Conservation (phyloP, 495 filamentous ascomycete genomes). For the Cercophora scortea region DNA sequence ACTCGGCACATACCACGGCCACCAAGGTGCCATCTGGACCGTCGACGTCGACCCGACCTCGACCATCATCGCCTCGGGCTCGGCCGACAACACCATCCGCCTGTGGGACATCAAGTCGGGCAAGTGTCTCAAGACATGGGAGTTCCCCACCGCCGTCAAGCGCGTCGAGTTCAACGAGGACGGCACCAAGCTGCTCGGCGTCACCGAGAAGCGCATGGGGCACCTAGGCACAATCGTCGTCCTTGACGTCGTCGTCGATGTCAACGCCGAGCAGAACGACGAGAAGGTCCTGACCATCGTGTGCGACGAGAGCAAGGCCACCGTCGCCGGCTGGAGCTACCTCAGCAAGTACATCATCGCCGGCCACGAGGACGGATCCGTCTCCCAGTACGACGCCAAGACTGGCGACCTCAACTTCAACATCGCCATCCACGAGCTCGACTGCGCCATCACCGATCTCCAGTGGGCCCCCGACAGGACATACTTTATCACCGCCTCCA, state of each 20-base stretch:
- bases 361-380: slow-evolving; percentile 89
- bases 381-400: slow-evolving; percentile 95
- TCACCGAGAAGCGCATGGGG: slow-evolving; percentile 97
- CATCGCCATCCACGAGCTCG: slow-evolving; percentile 71
- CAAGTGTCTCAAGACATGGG: slow-evolving; percentile 89
- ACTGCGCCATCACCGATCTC: slow-evolving; percentile 80
- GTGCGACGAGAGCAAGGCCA: slow-evolving; percentile 90
- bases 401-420: slow-evolving; percentile 76
- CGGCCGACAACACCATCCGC: slow-evolving; percentile 95
- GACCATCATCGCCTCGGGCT: slow-evolving; percentile 86
- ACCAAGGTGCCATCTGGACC: slow-evolving; percentile 97
- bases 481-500: slow-evolving; percentile 95
- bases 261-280: slow-evolving; percentile 71
- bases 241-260: slow-evolving; percentile 73
- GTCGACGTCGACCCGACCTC: slow-evolving; percentile 95
- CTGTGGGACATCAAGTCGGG: slow-evolving; percentile 96
- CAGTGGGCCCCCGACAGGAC: slow-evolving; percentile 92
- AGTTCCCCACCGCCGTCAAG: slow-evolving; percentile 93
- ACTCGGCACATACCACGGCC: slow-evolving; percentile 90
- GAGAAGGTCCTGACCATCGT: slow-evolving; percentile 78
- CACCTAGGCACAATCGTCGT: slow-evolving; percentile 89
- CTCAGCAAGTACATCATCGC: slow-evolving; percentile 89
- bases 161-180: slow-evolving; percentile 93
- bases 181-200: slow-evolving; percentile 76
- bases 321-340: slow-evolving; percentile 94